Percentiles rank a stretch among this genome's conserved stretches.
Evolutionary conservation across 208 protist species (phyloP).

Genomic region (Angomonas deanei): DNA sequence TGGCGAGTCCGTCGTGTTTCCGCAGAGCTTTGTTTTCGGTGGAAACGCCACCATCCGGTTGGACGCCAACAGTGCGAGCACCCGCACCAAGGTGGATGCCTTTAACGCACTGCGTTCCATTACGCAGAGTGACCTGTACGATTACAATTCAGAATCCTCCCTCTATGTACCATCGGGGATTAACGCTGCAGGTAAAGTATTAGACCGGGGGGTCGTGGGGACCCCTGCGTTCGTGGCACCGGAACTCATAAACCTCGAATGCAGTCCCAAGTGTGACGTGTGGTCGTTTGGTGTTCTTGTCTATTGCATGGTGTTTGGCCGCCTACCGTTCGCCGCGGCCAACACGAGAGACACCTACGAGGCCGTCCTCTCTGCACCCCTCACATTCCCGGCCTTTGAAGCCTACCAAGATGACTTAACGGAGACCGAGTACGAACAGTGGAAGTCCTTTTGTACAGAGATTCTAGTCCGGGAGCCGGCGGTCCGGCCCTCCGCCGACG

Average conservation of each 20-base stretch:
- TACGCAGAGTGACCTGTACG: not conserved
- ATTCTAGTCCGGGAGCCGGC: conserved; percentile 36
- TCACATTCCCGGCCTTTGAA: conserved; percentile 21
- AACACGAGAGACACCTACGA: conserved; percentile 40
- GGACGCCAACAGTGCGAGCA: not conserved
- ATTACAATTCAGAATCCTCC: conserved; percentile 26
- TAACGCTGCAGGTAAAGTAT: conserved; percentile 24
- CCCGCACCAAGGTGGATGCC: conserved; percentile 4
- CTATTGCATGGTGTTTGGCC: conserved; percentile 86
- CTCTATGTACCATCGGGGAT: conserved; percentile 36
- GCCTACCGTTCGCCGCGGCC: conserved; percentile 81
- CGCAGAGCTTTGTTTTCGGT: not conserved
- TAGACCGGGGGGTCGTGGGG: conserved; percentile 17
- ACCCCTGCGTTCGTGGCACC: conserved; percentile 53
- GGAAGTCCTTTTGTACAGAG: conserved; percentile 26
- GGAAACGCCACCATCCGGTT: not conserved
- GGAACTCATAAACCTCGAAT: conserved; percentile 44
- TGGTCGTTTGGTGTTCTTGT: conserved; percentile 94
- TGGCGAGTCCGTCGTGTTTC: conserved; percentile 28
- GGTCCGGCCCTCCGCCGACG: conserved; percentile 5
- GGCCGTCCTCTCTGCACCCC: conserved; percentile 18
- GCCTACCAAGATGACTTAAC: conserved; percentile 21
- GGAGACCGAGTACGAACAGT: conserved; percentile 26
- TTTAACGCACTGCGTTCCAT: conserved; percentile 12
- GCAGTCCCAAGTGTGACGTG: conserved; percentile 76